Conservation (phyloP, 2,329 filamentous ascomycete genomes). For the Lachnellula arida region DNA sequence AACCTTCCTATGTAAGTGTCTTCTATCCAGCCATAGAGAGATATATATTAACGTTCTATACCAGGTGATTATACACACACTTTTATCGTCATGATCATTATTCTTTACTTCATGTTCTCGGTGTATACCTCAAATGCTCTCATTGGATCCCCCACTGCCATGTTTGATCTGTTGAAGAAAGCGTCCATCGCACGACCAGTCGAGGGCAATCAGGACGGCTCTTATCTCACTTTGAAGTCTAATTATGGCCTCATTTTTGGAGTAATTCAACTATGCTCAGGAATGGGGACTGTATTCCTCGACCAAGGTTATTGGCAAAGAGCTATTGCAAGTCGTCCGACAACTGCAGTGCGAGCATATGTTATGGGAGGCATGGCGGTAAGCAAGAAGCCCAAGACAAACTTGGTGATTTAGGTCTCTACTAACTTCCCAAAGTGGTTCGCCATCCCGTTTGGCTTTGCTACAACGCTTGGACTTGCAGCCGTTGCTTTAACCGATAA, state of each 20-base stretch:
- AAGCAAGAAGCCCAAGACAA: no score
- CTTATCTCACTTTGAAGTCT: conserved; percentile 52
- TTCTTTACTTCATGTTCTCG: conserved; percentile 45
- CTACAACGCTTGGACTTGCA: conserved; percentile 45
- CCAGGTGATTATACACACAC: conserved; percentile 32
- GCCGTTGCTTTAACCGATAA: conserved; percentile 44
- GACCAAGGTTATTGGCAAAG: conserved; percentile 30
- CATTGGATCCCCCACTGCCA: conserved; percentile 42
- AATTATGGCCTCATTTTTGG: conserved; percentile 33
- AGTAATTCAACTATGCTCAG: conserved; percentile 7
- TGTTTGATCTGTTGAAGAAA: conserved; percentile 47
- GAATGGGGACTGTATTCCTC: conserved; percentile 7
- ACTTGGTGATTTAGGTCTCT: conserved; percentile 24
- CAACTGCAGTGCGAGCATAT: conserved; percentile 47
- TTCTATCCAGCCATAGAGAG: background rate
- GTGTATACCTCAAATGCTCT: conserved; percentile 41
- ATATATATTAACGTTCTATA: background rate
- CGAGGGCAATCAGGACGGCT: conserved; percentile 46
- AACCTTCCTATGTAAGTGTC: conserved; percentile 29
- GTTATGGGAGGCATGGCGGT: conserved; percentile 39
- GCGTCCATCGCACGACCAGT: conserved; percentile 43
- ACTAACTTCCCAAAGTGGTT: conserved; percentile 39
- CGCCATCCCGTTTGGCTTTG: conserved; percentile 48
- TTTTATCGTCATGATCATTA: conserved; percentile 48
- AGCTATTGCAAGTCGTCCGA: conserved; percentile 43